Percentiles rank a stretch among this genome's conserved stretches.
phyloP scores from a whole-genome alignment of 805 yeast genomes.

The Blastobotrys terrestris region DNA sequence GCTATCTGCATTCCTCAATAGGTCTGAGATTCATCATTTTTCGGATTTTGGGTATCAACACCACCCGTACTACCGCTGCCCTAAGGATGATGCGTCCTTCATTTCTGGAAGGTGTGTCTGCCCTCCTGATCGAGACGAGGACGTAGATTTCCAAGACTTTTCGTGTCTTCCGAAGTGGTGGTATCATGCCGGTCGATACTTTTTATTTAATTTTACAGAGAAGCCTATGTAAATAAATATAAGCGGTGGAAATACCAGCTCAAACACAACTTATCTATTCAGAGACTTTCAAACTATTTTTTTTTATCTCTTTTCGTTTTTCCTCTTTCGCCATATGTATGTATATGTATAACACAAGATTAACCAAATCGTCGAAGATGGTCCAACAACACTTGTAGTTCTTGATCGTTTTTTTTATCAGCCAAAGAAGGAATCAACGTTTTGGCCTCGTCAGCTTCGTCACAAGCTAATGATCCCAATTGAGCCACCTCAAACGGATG shows the following conservation, averaged over 20 bases:
- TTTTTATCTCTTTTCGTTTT: too few relatives aligned
- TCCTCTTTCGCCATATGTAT: too few relatives aligned
- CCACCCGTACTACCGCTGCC: constrained; percentile 49
- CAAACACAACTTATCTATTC: neutral
- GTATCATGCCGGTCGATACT: constrained; percentile 29
- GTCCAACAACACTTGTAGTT: constrained; percentile 77
- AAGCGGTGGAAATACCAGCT: neutral
- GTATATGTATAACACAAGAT: neutral
- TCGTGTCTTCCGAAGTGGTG: constrained; percentile 35
- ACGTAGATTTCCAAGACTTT: constrained; percentile 29
- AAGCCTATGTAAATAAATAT: constrained; percentile 4
- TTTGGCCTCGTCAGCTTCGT: constrained; percentile 95
- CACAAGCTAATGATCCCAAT: constrained; percentile 82
- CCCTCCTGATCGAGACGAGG: constrained; percentile 27
- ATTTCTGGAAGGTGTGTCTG: constrained; percentile 33
- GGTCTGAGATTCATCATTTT: constrained; percentile 63
- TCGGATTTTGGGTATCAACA: constrained; percentile 79
- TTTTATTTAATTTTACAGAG: constrained; percentile 25
- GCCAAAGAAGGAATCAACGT: constrained; percentile 84
- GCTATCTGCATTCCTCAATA: constrained; percentile 51
- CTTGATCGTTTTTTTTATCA: constrained; percentile 77
- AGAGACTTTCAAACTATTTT: too few relatives aligned
- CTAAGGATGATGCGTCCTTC: constrained; percentile 31
- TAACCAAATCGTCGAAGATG: constrained; percentile 40
- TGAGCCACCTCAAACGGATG: constrained; percentile 98